Conservation (phyloP, 2,329 filamentous ascomycete genomes). For the Bipolaris sorokiniana region DNA sequence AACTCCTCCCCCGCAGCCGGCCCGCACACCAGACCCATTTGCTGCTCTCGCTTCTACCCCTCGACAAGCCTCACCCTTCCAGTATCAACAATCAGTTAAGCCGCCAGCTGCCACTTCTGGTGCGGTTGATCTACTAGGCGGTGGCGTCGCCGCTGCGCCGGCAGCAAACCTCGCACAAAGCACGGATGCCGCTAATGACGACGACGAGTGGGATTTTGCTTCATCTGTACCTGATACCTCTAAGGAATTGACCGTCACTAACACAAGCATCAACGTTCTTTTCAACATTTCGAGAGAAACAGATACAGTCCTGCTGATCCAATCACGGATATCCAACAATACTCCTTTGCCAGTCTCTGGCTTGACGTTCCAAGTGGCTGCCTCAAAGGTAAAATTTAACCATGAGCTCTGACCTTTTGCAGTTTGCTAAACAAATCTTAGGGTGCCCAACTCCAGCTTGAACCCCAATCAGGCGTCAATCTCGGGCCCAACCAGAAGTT, state of each 20-base stretch:
- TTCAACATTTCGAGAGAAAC: constrained; percentile 70
- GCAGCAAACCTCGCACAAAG: constrained; percentile 36
- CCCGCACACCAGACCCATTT: constrained; percentile 62
- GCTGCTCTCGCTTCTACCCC: constrained; percentile 62
- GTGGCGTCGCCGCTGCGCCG: constrained; percentile 32
- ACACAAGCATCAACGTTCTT: constrained; percentile 73
- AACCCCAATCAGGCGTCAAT: constrained; percentile 81
- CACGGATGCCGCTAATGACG: constrained; percentile 70
- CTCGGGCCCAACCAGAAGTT: constrained; percentile 73
- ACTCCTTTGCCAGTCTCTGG: constrained; percentile 73
- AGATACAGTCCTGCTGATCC: constrained; percentile 67
- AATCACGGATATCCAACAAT: constrained; percentile 84
- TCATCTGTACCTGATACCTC: constrained; percentile 79
- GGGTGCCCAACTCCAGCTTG: constrained; percentile 80
- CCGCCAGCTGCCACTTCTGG: constrained; percentile 41
- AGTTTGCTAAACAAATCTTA: constrained; percentile 47
- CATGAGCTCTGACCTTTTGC: neutral
- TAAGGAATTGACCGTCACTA: constrained; percentile 71
- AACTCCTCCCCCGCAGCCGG: constrained; percentile 42
- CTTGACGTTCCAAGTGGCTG: constrained; percentile 88
- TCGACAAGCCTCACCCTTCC: constrained; percentile 58
- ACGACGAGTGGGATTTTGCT: constrained; percentile 94
- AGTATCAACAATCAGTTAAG: constrained; percentile 54
- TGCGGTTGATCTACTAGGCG: constrained; percentile 47
- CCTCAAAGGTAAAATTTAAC: constrained; percentile 73